phyloP scores from a whole-genome alignment of 2,329 filamentous ascomycete species.

The Truncatella angustata region DNA sequence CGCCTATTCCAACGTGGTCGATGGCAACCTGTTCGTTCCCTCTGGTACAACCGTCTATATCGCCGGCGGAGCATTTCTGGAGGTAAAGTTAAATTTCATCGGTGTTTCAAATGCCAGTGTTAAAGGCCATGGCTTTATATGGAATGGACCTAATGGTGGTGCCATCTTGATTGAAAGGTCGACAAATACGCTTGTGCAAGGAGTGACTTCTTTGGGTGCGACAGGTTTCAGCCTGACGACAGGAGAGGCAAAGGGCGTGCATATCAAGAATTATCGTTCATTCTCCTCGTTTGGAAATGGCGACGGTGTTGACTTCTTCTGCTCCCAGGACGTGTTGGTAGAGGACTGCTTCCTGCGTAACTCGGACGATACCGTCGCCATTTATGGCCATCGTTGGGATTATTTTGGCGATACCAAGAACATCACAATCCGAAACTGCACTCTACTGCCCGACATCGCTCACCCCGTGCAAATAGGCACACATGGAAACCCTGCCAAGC shows the following conservation, averaged over 20 bases:
- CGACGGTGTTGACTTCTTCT: constrained; percentile 2
- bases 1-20: not conserved
- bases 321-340: not conserved
- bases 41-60: not conserved
- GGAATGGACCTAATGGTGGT: not conserved
- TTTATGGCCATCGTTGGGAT: not conserved
- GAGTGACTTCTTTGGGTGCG: not conserved
- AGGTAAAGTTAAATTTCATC: not conserved
- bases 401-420: not conserved
- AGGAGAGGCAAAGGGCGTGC: not conserved
- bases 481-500: not conserved
- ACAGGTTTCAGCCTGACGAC: not conserved
- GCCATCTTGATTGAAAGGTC: not conserved
- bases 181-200: not conserved
- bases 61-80: not conserved
- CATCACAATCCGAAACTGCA: not conserved
- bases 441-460: not conserved
- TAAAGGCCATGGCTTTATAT: not conserved
- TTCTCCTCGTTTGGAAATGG: not conserved
- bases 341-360: not conserved
- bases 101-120: not conserved
- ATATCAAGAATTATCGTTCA: not conserved
- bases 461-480: not conserved
- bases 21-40: not conserved
- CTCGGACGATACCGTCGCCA: not conserved